Percentiles rank a stretch among this genome's conserved stretches.
Evolutionary conservation across 129 eudicot genomes (phyloP).

Genomic region (Cynara cardunculus): DNA sequence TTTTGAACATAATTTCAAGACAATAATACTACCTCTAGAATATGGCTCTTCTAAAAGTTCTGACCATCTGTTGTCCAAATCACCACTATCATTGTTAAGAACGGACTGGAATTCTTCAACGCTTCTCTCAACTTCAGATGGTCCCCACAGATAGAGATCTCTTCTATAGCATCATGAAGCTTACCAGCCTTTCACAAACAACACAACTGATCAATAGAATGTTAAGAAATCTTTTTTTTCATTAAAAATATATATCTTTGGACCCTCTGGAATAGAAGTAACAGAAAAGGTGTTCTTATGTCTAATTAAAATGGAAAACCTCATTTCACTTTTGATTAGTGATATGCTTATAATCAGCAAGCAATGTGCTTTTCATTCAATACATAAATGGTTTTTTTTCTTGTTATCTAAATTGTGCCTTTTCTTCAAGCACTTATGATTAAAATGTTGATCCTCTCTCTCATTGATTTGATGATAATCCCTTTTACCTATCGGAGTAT

Average conservation of each 20-base stretch:
- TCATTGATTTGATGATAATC: too few relatives aligned
- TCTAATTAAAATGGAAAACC: background rate
- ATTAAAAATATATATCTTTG: background rate
- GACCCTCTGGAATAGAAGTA: background rate
- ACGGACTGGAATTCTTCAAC: conserved; percentile 74
- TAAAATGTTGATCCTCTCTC: too few relatives aligned
- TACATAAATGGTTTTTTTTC: background rate
- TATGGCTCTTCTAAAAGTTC: conserved; percentile 80
- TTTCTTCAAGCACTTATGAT: background rate
- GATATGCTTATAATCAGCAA: background rate
- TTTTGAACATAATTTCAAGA: background rate
- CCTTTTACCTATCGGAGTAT: too few relatives aligned
- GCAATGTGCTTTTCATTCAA: background rate
- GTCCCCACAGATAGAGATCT: conserved; percentile 67
- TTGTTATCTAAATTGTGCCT: background rate
- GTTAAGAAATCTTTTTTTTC: background rate
- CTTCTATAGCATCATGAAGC: conserved; percentile 57
- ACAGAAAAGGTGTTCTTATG: background rate
- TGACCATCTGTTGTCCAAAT: conserved; percentile 73
- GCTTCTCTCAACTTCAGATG: conserved; percentile 56
- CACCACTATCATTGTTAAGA: conserved; percentile 62
- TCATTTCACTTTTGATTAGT: background rate
- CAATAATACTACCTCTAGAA: conserved; percentile 57
- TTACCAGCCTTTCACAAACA: conserved; percentile 59
- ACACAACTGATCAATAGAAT: conserved; percentile 5